Conservation (phyloP, 108 stramenopile genomes). For the Chaetoceros tenuissimus region DNA sequence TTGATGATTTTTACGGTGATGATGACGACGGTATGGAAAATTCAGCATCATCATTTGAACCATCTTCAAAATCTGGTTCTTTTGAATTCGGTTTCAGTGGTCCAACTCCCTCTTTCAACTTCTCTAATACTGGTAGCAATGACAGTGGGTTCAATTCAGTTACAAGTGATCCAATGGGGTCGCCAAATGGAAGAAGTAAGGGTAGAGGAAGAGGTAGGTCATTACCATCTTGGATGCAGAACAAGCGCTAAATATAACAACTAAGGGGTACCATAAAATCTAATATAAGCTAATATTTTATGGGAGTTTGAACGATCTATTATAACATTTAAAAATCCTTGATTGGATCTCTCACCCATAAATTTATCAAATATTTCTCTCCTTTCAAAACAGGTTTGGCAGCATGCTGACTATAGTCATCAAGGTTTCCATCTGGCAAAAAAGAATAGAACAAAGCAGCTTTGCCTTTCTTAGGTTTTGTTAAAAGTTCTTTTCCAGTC, state of each 20-base stretch:
- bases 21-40: neutral
- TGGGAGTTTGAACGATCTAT: no score
- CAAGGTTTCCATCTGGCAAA: conserved; percentile 86
- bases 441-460: conserved; percentile 86
- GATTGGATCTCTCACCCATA: conserved; percentile 55
- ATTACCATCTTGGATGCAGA: conserved; percentile 38
- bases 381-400: conserved; percentile 65
- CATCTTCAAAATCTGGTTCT: neutral
- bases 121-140: neutral
- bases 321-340: conserved; percentile 18
- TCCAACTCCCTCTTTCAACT: neutral
- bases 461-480: conserved; percentile 58
- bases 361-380: conserved; percentile 61
- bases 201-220: conserved; percentile 26
- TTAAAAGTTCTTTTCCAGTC: conserved; percentile 41
- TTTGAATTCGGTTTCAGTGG: neutral
- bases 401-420: conserved; percentile 79
- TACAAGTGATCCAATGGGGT: neutral
- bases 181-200: conserved; percentile 4
- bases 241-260: no score
- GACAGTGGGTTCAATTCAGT: neutral
- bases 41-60: neutral
- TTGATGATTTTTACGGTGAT: conserved; percentile 9
- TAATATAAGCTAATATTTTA: no score
- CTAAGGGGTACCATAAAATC: no score